phyloP scores from a whole-genome alignment of 169 alveolate species.

The Plasmodium knowlesi region DNA sequence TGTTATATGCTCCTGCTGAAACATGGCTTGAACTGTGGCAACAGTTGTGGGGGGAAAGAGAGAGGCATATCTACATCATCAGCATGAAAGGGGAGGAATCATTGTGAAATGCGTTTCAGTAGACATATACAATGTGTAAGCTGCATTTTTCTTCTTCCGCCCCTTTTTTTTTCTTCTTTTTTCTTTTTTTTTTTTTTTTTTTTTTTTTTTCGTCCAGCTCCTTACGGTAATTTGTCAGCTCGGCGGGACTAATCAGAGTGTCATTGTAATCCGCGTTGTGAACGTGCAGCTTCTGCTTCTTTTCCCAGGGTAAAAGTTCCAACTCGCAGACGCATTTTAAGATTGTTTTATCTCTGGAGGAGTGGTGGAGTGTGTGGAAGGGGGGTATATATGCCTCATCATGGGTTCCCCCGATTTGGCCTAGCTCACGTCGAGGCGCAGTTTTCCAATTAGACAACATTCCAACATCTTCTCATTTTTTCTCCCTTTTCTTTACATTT shows the following conservation, averaged over 20 bases:
- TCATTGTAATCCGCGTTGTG: conserved; percentile 44
- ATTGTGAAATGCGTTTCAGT: not conserved
- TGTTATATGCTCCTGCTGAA: conserved; percentile 31
- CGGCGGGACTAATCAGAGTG: conserved; percentile 55
- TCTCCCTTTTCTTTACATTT: not conserved
- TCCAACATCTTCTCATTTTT: not conserved
- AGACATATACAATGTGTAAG: not conserved
- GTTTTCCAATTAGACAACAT: not conserved
- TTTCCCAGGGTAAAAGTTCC: conserved; percentile 67
- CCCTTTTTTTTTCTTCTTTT: not conserved
- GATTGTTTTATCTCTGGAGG: conserved; percentile 43
- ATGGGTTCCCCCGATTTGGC: not conserved
- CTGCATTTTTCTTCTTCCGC: not conserved
- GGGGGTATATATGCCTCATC: not conserved
- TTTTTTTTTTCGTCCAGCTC: not conserved
- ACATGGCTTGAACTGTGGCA: conserved; percentile 23
- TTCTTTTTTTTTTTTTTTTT: not conserved
- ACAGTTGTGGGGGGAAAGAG: not conserved
- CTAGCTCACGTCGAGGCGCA: not conserved
- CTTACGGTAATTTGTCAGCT: conserved; percentile 68
- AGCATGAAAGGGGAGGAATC: not conserved
- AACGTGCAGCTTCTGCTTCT: conserved; percentile 21
- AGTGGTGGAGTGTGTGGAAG: not conserved
- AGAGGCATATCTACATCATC: not conserved
- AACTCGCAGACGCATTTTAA: conserved; percentile 50